Conservation (phyloP, 345 rosid species). For the Erucastrum elatum region DNA sequence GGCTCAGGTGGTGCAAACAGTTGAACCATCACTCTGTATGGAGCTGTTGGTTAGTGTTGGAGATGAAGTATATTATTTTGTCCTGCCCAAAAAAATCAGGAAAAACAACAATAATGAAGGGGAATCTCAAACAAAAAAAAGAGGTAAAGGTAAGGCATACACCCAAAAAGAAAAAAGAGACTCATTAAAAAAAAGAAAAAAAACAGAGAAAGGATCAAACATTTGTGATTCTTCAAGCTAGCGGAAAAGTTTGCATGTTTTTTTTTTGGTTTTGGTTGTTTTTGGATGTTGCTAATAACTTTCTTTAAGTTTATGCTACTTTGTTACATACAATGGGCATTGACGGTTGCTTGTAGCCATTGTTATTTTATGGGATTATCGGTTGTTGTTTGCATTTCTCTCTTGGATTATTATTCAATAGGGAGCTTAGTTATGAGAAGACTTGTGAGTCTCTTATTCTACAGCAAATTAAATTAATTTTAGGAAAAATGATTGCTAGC, state of each 20-base stretch:
- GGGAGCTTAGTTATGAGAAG: background rate
- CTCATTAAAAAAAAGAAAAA: background rate
- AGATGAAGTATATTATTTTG: slow-evolving; percentile 31
- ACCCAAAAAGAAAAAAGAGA: slow-evolving; percentile 25
- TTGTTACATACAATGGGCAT: slow-evolving; percentile 21
- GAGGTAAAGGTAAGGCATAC: slow-evolving; percentile 21
- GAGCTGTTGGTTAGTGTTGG: slow-evolving; percentile 33
- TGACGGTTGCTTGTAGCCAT: slow-evolving; percentile 31
- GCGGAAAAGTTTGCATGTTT: slow-evolving; percentile 25
- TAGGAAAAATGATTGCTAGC: too few relatives aligned
- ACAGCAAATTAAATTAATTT: background rate
- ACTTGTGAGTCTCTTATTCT: slow-evolving; percentile 1
- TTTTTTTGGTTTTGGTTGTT: slow-evolving; percentile 20
- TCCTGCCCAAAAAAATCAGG: slow-evolving; percentile 31
- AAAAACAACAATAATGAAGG: slow-evolving; percentile 31
- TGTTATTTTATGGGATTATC: slow-evolving; percentile 12
- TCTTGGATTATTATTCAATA: background rate
- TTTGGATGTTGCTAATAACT: slow-evolving; percentile 30
- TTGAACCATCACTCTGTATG: slow-evolving; percentile 31
- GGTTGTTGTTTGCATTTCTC: slow-evolving; percentile 5
- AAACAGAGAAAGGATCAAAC: slow-evolving; percentile 33
- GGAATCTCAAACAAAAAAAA: background rate
- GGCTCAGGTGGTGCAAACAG: slow-evolving; percentile 29
- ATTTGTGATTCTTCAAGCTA: slow-evolving; percentile 35
- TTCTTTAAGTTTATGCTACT: slow-evolving; percentile 22